Evolutionary conservation across 495 filamentous ascomycete genomes (phyloP).

Genomic region (Entonaema liquescens): DNA sequence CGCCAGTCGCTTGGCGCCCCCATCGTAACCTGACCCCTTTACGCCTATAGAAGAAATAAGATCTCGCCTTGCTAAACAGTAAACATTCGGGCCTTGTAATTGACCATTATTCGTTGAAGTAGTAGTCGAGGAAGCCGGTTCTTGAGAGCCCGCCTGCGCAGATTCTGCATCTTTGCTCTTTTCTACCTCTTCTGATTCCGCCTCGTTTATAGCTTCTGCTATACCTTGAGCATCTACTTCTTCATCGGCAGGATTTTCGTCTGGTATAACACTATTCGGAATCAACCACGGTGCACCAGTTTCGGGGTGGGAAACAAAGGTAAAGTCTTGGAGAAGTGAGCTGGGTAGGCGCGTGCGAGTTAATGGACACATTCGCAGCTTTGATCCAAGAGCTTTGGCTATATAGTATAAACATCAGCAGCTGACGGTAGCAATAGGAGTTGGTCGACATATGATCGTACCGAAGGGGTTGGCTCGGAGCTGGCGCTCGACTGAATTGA

Average conservation of each 20-base stretch:
- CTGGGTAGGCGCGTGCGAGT: slow-evolving; percentile 66
- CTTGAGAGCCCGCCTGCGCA: background rate
- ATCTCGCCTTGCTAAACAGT: slow-evolving; percentile 37
- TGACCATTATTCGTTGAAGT: background rate
- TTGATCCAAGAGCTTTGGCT: slow-evolving; percentile 71
- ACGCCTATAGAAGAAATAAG: slow-evolving; percentile 23
- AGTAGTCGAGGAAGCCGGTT: background rate
- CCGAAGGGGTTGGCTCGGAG: slow-evolving; percentile 68
- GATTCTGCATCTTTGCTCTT: slow-evolving; percentile 13
- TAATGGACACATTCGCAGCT: slow-evolving; percentile 67
- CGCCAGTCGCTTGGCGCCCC: slow-evolving; percentile 1
- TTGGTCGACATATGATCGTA: slow-evolving; percentile 43
- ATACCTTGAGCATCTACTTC: background rate
- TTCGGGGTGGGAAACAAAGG: slow-evolving; percentile 64
- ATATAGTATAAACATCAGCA: slow-evolving; percentile 42
- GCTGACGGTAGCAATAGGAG: slow-evolving; percentile 33
- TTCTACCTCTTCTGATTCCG: background rate
- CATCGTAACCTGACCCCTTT: slow-evolving; percentile 3
- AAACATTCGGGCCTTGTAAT: slow-evolving; percentile 20
- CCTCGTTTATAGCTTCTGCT: slow-evolving; percentile 1
- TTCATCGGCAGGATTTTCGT: slow-evolving; percentile 33
- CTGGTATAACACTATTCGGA: slow-evolving; percentile 58
- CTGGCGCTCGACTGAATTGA: slow-evolving; percentile 56
- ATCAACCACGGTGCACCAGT: slow-evolving; percentile 66
- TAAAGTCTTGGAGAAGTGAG: slow-evolving; percentile 71